Percentiles rank a stretch among this genome's conserved stretches.
Conservation (phyloP, 371 early-diverging fungal species). For the Mortierella sp. region DNA sequence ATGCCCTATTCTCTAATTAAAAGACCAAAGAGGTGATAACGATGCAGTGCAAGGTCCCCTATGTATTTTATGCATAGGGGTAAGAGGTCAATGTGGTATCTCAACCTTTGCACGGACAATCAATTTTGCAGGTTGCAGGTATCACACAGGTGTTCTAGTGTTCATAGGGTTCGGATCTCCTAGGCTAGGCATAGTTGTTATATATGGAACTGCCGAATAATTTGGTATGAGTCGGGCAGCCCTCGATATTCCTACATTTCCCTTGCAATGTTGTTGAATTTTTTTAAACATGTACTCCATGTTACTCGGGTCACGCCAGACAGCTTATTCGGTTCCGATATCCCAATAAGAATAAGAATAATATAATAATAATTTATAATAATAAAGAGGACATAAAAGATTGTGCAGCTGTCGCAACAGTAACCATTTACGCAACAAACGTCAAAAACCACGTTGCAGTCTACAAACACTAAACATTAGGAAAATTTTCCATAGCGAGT, state of each 20-base stretch:
- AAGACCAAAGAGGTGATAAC: not conserved
- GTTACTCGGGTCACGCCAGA: conserved; percentile 7
- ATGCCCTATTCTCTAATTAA: not conserved
- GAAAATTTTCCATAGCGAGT: not conserved
- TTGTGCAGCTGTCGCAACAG: not conserved
- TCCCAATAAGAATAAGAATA: no score
- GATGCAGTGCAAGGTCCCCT: no score
- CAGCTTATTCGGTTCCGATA: not conserved
- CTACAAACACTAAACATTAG: no score
- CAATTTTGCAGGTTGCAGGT: not conserved
- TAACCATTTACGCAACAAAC: not conserved
- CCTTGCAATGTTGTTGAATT: not conserved
- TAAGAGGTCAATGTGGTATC: no score
- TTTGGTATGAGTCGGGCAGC: not conserved
- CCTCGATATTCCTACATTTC: not conserved
- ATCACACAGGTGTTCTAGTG: not conserved
- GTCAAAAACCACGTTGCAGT: not conserved
- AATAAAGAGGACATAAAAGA: no score
- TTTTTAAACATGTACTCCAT: not conserved
- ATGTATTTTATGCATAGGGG: no score
- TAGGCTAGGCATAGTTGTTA: not conserved
- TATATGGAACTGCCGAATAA: conserved; percentile 2
- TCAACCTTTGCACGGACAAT: not conserved
- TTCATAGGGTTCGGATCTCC: not conserved
- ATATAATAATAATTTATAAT: no score